Conservation (phyloP, 768 basidiomycete genomes). For the Russula vinacea region DNA sequence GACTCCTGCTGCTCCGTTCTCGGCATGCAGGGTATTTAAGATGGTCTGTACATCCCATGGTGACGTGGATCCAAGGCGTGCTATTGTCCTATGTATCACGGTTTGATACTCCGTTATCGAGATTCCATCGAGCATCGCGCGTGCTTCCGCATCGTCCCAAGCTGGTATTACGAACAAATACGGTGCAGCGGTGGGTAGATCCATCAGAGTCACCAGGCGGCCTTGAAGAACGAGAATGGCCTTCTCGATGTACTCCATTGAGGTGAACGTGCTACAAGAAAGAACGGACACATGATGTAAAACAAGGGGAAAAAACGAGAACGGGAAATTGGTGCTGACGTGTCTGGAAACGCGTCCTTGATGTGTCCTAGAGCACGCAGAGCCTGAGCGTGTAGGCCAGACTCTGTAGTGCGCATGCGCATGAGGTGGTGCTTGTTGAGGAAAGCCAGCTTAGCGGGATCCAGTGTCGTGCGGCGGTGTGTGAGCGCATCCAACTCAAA, state of each 20-base stretch:
- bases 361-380: conserved; percentile 51
- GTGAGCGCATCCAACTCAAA: conserved; percentile 78
- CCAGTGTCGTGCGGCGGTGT: conserved; percentile 79
- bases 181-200: conserved; percentile 63
- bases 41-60: conserved; percentile 44
- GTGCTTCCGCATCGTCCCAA: conserved; percentile 52
- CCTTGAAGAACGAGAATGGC: conserved; percentile 48
- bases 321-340: conserved; percentile 40
- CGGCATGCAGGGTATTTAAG: conserved; percentile 43
- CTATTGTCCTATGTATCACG: conserved; percentile 38
- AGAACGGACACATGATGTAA: not conserved
- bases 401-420: conserved; percentile 47
- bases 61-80: conserved; percentile 34
- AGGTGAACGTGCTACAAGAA: conserved; percentile 12
- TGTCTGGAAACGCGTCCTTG: conserved; percentile 56
- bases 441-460: conserved; percentile 74
- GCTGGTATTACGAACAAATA: conserved; percentile 80
- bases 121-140: conserved; percentile 48
- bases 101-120: conserved; percentile 41
- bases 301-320: not conserved
- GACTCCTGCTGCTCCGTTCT: conserved; percentile 41
- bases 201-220: conserved; percentile 65
- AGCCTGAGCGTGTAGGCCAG: conserved; percentile 54
- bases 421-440: conserved; percentile 86
- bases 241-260: conserved; percentile 21